Evolutionary conservation across 176 grass and related monocot genomes (phyloP).

Genomic region (Rhipidocladum racemiflorum): DNA sequence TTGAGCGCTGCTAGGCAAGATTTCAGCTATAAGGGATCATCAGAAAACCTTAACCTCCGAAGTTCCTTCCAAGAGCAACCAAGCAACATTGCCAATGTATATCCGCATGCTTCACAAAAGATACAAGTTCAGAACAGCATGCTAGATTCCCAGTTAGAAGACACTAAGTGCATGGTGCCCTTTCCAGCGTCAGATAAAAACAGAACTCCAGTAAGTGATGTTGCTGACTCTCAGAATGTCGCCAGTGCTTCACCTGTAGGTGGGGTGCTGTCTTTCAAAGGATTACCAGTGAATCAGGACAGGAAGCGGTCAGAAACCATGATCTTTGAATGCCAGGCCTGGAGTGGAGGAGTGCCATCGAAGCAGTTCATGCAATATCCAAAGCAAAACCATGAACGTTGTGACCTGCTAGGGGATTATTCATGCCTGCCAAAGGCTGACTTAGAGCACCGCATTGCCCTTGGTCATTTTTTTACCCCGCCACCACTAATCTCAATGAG

Average conservation of each 20-base stretch:
- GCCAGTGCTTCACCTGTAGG: constrained; percentile 43
- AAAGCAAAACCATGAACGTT: constrained; percentile 69
- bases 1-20: constrained; percentile 49
- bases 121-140: constrained; percentile 44
- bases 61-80: constrained; percentile 52
- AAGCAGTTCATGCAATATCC: constrained; percentile 88
- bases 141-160: constrained; percentile 44
- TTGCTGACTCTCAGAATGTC: constrained; percentile 36
- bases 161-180: constrained; percentile 36
- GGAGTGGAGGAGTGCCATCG: constrained; percentile 42
- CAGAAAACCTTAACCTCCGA: constrained; percentile 49
- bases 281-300: constrained; percentile 43
- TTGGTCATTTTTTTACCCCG: constrained; percentile 40
- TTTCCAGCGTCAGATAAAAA: constrained; percentile 33
- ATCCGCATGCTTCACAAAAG: constrained; percentile 37
- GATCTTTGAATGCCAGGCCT: constrained; percentile 52
- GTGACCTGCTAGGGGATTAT: constrained; percentile 71
- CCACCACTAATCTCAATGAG: constrained; percentile 50
- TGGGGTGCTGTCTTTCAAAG: constrained; percentile 67
- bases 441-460: constrained; percentile 36
- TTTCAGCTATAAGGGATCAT: constrained; percentile 50
- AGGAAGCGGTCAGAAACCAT: constrained; percentile 54
- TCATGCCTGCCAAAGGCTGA: constrained; percentile 74
- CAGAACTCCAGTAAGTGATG: constrained; percentile 33
- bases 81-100: constrained; percentile 32